Evolutionary conservation across 2,329 filamentous ascomycete species (phyloP).

Genomic region (Sclerotinia borealis): DNA sequence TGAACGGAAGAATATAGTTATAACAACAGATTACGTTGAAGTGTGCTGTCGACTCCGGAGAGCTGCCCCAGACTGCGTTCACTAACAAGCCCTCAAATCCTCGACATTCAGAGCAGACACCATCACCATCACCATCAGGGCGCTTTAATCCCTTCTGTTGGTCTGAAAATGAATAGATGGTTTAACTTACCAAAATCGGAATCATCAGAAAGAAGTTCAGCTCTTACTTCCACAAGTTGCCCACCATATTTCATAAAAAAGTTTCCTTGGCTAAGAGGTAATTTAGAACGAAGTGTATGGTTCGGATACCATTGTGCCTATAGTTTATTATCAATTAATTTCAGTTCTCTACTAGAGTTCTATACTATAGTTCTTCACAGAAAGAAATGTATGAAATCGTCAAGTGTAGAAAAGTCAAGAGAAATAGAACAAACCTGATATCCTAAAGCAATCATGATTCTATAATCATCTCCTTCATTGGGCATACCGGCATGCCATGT

Average conservation of each 20-base stretch:
- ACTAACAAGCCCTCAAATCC: not conserved
- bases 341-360: not conserved
- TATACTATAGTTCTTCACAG: not conserved
- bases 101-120: not conserved
- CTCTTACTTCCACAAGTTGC: conserved; percentile 28
- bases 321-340: not conserved
- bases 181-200: conserved; percentile 25
- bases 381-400: not conserved
- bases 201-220: conserved; percentile 24
- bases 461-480: conserved; percentile 41
- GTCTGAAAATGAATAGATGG: conserved; percentile 24
- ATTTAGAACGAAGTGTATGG: conserved; percentile 25
- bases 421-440: not conserved
- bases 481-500: conserved; percentile 51
- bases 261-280: conserved; percentile 26
- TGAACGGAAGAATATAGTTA: not conserved
- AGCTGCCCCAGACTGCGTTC: not conserved
- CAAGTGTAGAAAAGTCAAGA: not conserved
- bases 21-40: not conserved
- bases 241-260: conserved; percentile 28
- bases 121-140: not conserved
- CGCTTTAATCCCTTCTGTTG: not conserved
- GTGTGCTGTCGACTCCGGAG: not conserved
- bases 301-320: conserved; percentile 31
- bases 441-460: conserved; percentile 48